phyloP scores from a whole-genome alignment of 1,139 yeast genomes.

The Pichia cactophila region DNA sequence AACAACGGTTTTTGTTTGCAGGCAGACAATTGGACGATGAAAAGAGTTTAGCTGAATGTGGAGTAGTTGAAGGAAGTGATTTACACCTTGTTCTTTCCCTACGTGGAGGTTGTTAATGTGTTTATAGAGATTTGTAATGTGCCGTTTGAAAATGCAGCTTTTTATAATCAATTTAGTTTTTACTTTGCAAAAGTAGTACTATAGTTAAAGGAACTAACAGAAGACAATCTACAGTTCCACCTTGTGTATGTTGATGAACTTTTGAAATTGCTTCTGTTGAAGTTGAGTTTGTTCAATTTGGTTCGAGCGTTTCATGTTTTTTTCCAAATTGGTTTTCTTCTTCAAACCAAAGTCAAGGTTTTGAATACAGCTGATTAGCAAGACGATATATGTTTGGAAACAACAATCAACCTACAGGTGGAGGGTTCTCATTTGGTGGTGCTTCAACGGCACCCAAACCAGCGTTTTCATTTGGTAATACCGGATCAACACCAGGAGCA shows the following conservation, averaged over 20 bases:
- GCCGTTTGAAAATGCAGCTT: too few species aligned
- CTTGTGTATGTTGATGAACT: too few species aligned
- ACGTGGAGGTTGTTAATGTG: conserved; percentile 61
- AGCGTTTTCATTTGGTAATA: conserved; percentile 8
- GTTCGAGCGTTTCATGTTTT: background rate
- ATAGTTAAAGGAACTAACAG: too few species aligned
- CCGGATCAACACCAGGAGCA: conserved; percentile 6
- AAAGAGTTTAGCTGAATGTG: conserved; percentile 59
- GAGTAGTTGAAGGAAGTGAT: conserved; percentile 67
- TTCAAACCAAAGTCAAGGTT: too few species aligned
- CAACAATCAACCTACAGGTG: background rate
- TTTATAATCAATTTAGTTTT: too few species aligned
- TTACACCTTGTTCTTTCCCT: conserved; percentile 83
- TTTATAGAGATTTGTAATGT: background rate
- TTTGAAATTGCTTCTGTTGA: background rate
- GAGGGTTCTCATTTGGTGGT: conserved; percentile 23
- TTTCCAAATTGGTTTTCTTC: background rate
- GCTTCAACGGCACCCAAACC: conserved; percentile 13
- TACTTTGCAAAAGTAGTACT: background rate
- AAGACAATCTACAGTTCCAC: too few species aligned
- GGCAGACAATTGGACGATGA: conserved; percentile 91
- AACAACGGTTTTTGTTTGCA: conserved; percentile 82
- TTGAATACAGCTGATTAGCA: background rate
- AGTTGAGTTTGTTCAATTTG: background rate
- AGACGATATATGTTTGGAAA: conserved; percentile 12